Conservation (phyloP, 192 early-diverging fungal genomes). For the Radiomyces spectabilis region DNA sequence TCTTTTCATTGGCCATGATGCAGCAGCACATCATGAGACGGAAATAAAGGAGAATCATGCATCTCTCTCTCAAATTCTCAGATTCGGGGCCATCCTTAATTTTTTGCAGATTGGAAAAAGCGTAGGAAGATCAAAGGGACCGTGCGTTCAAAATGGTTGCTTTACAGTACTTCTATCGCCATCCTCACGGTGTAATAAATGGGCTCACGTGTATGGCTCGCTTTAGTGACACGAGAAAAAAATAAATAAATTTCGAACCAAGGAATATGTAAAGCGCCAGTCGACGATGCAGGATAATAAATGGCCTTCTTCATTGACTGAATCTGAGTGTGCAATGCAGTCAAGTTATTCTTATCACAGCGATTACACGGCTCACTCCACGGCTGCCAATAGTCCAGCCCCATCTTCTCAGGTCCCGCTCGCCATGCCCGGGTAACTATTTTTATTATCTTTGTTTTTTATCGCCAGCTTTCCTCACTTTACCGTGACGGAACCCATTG, state of each 20-base stretch:
- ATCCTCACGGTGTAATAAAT: no score
- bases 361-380: neutral
- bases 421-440: constrained; percentile 7
- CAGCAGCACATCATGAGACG: no score
- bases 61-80: no score
- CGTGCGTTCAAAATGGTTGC: no score
- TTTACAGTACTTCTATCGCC: no score
- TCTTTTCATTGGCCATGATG: no score
- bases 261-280: neutral
- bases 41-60: no score
- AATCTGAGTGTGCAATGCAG: constrained; percentile 4
- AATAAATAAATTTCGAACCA: neutral
- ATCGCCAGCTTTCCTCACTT: neutral
- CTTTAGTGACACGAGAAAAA: neutral
- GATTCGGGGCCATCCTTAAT: no score
- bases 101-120: no score
- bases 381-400: neutral
- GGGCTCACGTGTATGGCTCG: neutral
- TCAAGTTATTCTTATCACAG: constrained; percentile 5
- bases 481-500: neutral
- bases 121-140: no score
- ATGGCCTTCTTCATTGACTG: constrained; percentile 4
- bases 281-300: constrained; percentile 15
- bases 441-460: neutral
- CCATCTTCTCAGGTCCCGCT: constrained; percentile 2